Evolutionary conservation across 257 asterid genomes (phyloP), one percentile per base, ranked within the genome.

Genomic region (Penstemon davidsonii): DNA sequence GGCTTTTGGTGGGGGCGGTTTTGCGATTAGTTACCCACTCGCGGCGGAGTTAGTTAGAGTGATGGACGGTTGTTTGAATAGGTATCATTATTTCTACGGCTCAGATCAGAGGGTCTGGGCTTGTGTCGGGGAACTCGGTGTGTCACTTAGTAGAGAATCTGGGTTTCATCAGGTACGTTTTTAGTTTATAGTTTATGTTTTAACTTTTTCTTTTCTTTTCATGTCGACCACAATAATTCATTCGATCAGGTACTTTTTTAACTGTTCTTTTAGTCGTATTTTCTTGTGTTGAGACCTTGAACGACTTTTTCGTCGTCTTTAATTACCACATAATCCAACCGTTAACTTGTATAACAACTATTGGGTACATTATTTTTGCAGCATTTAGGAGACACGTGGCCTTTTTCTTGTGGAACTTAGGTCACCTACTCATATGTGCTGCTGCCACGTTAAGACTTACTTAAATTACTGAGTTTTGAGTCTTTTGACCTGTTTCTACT

Each of bases 1-100:
- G 98, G 98, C 97, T 67, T 92, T 86, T 45, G 98, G 98, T 1
- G 98, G 98, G 36, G 97, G 98, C 1, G 98, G 98, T 0, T 81
- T 86, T 64, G 97, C 96, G 12, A 71, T 92, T 6, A 90, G 98
- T 64, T 88, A 85, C 18, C 86, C 95, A 0, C 57, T 92, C 5
- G 98, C 95, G 74, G 94, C 76, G 44, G 82, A 81, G 79, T 71
- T 90, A 11, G 81, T 63, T 11, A 50, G 60, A 3, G 52, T 44
- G 56, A 84, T 93, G 88, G 96, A 93, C 79, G 92, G 86, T 3
- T 93, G 98, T 63, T 81, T 93, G 6, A 43, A 85, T 42, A 63
- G 95, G 78, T 90, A 93, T 71, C 86, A 80, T 52, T 68, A 86
- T 59, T 88, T 88, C 72, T 90, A 90, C 90, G 97, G 98, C 71